phyloP scores from a whole-genome alignment of 805 yeast species.

The Yamadazyma endophytica region DNA sequence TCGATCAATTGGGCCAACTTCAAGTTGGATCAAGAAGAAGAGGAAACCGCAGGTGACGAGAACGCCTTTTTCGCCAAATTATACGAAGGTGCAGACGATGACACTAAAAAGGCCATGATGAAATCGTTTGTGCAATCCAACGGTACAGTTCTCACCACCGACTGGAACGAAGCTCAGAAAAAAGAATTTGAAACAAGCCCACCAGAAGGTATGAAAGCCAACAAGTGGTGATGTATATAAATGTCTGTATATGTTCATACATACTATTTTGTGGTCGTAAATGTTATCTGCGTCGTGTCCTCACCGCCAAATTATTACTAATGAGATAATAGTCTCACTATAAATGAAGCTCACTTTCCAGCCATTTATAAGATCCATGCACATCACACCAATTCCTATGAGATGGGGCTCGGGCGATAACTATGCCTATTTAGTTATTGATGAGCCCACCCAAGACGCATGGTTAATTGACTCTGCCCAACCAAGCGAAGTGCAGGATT shows the following conservation, averaged over 20 bases:
- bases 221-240: conserved; percentile 36
- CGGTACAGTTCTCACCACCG: conserved; percentile 90
- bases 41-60: conserved; percentile 44
- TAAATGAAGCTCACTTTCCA: background rate
- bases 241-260: background rate
- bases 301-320: background rate
- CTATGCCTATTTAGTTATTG: conserved; percentile 77
- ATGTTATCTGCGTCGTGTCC: no score
- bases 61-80: conserved; percentile 71
- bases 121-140: conserved; percentile 89
- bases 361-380: conserved; percentile 55
- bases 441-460: conserved; percentile 59
- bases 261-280: background rate
- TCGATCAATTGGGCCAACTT: conserved; percentile 65
- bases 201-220: conserved; percentile 69
- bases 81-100: conserved; percentile 79
- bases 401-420: conserved; percentile 94
- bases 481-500: conserved; percentile 57
- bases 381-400: conserved; percentile 79
- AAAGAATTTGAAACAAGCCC: conserved; percentile 64
- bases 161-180: conserved; percentile 82
- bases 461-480: conserved; percentile 94
- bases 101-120: conserved; percentile 92
- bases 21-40: conserved; percentile 44
- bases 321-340: background rate